Evolutionary conservation across 805 yeast species (phyloP), one percentile per base, ranked within the genome.

Genomic region (Maudiozyma bulderi): DNA sequence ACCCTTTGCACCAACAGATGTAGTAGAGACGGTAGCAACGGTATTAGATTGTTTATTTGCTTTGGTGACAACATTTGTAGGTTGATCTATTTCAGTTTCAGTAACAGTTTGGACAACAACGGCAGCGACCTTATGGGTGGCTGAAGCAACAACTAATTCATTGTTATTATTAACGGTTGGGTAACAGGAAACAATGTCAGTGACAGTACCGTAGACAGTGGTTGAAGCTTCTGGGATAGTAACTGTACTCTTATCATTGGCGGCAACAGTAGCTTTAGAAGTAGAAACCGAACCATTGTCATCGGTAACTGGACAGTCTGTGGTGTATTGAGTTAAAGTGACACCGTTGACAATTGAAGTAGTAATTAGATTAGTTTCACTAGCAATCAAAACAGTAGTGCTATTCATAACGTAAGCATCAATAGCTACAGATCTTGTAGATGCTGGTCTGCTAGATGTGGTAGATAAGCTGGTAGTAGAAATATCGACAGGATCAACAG

Each of bases 351-450:
- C 9, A 4, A 10, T 44, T 1, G 40, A 13, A 28, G 46, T 44
- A 9, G 40, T 20, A 26, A 8, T n/a, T 31, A 39, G 13, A 39
- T 32, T 34, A 8, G 11, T 11, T 29, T 26, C n/a, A 10, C 26
- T 20, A 6, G 31, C 13, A 15, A 67, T 31, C 78, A 73, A 32
- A 77, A 72, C 44, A 75, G 68, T 40, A 74, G 70, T 46, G 64
- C 64, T 30, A 73, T 70, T 33, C 74, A 67, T 38, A 73, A 69
- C 40, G 6, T 35, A 35, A 1, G 38, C 38, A 35, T 66, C 65
- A 13, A 20, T 20, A 20, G 26, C 26, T 3, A 4, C 26, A 20
- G 26, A 20, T 20, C 26, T 20, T 20, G 26, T 20, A 20, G 26
- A 20, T 20, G 26, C 26, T 20, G 26, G 26, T 20, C 26, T 20